Percentiles rank a stretch among this genome's conserved stretches.
Evolutionary conservation across 257 asterid genomes (phyloP).

Genomic region (Euphrasia confusa): DNA sequence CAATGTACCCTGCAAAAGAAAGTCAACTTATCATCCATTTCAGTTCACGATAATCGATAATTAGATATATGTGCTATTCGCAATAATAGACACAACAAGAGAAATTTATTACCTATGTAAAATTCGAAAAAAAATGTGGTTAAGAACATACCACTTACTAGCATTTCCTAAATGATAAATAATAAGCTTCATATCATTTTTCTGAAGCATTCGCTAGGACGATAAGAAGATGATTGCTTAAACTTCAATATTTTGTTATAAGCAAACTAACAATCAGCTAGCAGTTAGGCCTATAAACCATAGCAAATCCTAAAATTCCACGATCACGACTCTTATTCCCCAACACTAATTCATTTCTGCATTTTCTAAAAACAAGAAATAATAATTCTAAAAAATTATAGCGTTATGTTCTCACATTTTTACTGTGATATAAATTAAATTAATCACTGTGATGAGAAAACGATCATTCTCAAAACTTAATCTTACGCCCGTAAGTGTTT

Average conservation of each 20-base stretch:
- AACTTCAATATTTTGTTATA: neutral
- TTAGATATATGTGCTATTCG: neutral
- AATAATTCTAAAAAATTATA: no score
- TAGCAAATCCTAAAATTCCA: neutral
- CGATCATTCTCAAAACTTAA: neutral
- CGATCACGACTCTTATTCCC: slow-evolving; percentile 8
- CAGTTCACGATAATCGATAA: neutral
- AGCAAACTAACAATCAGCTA: slow-evolving; percentile 12
- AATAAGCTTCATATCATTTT: neutral
- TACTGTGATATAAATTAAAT: no score
- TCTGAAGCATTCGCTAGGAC: neutral
- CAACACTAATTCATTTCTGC: neutral
- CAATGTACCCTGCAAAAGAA: slow-evolving; percentile 25
- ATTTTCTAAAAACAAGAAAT: neutral
- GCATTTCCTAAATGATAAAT: neutral
- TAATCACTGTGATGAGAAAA: no score
- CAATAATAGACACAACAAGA: neutral
- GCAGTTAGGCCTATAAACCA: neutral
- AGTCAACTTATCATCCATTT: neutral
- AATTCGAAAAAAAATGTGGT: neutral
- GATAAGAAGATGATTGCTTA: neutral
- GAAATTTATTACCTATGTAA: neutral
- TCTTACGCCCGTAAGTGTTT: slow-evolving; percentile 13
- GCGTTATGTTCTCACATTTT: no score
- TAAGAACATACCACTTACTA: neutral